Base-by-base conservation (phyloP, 805 yeast species). In the Candida cerambycidarum region DNA sequence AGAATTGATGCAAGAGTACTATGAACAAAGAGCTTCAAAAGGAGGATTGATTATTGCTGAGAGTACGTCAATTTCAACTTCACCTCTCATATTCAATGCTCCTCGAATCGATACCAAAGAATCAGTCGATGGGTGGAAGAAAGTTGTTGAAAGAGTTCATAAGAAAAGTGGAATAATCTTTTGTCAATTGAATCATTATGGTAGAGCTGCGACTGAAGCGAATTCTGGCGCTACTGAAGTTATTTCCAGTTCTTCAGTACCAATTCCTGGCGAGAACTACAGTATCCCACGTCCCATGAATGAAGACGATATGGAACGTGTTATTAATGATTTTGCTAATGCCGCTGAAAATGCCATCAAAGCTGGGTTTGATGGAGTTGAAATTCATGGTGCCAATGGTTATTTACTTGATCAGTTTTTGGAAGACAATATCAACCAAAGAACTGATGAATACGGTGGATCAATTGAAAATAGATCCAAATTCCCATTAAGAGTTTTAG, bases 131-230 rank as follows among this genome's bases (percentile, higher is more conserved):
- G 71, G 69, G 3, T 80, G 83, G 82, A 68, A 64, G 45, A 61
- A 65, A 46, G 66, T 78, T 17, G 59, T 61, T 15, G 71, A 72
- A 15, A 66, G 62, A 6, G 71, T 76, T 18, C 83, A 78, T 52
- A 59, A 50, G 1, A 65, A 72, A 48, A 55, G 58, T 18, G 69
- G 81, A 0, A 65, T 56, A 34, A 56, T 71, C 2, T 63, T 74
- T 38, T 56, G 71, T 21, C 86, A 81, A 61, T 47, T 82, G 30
- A 79, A 82, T 80, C 67, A 63, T 13, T 54, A 77, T 16, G 83
- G 82, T 19, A 59, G 79, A 41, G 38, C 13, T 23, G 65, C 59
- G 34, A 65, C 57, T 15, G 49, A 43, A 14, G 57, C 62, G 13
- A 42, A 42, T 3, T 25, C 24, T 3, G 30, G 25, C 2, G 23